Evolutionary conservation across 73 alveolate species (phyloP), one percentile per base, ranked within the genome.

Genomic region (Breviolum minutum): DNA sequence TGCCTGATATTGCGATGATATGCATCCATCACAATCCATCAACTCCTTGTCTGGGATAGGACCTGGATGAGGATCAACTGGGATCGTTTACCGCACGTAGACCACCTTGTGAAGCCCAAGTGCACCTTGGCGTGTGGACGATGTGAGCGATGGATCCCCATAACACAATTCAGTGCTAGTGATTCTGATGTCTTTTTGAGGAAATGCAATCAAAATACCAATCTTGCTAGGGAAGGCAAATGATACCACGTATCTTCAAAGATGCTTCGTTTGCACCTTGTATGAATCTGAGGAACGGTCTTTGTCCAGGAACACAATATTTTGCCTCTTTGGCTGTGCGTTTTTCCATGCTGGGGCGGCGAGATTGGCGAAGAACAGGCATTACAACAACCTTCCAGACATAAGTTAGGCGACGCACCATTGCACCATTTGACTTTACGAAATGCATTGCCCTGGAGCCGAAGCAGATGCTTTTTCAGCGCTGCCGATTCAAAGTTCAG

Each of bases 331-430:
- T 90, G 86, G 96, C 96, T 2, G 96, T 90, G 13, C 96, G 96
- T 61, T 90, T 90, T 74, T 62, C 74, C 24, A 17, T 63, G 96
- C 96, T 90, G 14, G 96, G 96, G 24, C 96, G 87, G 5, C 86
- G 96, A 26, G 96, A 70, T 26, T 90, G 96, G 96, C 96, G 87
- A 80, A 74, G 96, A 19, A 90, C 96, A 4, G 96, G 96, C 27
- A 40, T 90, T 8, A 90, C 77, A 2, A 87, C 87, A 30, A 71
- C 40, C 76, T 90, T 90, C 76, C 96, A 90, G 96, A 77, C 96
- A 30, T 30, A 17, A 61, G 63, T 20, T 1, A 71, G 26, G 81
- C 12, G 32, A 40, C 86, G n/a, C 30, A 32, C n/a, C 86, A 77
- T 27, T 54, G 86, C 48, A 19, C 61, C 61, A 22, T 32, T 77